Conservation (phyloP, 1,284 basidiomycete genomes). For the Ustilago esculenta region DNA sequence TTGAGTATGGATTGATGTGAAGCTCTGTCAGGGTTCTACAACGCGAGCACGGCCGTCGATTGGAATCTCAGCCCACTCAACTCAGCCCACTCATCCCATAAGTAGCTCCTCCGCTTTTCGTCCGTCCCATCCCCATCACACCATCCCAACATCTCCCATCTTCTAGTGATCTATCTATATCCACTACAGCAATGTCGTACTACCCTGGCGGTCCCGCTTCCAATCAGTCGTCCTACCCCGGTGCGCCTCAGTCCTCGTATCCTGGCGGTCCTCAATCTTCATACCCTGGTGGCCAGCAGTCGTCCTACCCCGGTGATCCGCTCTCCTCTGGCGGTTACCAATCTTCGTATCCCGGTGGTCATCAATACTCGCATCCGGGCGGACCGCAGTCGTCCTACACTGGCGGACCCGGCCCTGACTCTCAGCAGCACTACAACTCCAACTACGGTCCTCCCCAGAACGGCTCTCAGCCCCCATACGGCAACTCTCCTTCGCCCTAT, state of each 20-base stretch:
- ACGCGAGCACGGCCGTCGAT: not conserved
- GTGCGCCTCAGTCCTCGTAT: constrained; percentile 21
- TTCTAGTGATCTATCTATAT: too few species aligned
- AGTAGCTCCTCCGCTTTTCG: not conserved
- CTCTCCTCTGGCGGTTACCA: constrained; percentile 4
- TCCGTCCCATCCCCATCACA: not conserved
- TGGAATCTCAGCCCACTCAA: not conserved
- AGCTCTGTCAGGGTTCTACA: not conserved
- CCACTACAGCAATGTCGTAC: constrained; percentile 23
- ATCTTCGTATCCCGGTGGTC: too few species aligned
- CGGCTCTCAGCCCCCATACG: constrained; percentile 10
- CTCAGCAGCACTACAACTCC: constrained; percentile 24
- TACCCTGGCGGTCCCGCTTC: constrained; percentile 18
- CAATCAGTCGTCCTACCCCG: constrained; percentile 37
- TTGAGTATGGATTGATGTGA: too few species aligned
- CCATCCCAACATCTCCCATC: too few species aligned
- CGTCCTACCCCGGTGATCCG: constrained; percentile 33
- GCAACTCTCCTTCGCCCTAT: constrained; percentile 15
- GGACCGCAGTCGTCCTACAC: constrained; percentile 17
- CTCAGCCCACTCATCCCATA: not conserved
- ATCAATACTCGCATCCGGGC: constrained; percentile 18
- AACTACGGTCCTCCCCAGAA: constrained; percentile 15
- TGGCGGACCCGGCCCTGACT: constrained; percentile 17
- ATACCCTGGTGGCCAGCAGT: constrained; percentile 29
- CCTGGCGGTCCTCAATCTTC: constrained; percentile 32